Base-by-base conservation (phyloP, 163 green algal species). In the Chlorella variabilis region DNA sequence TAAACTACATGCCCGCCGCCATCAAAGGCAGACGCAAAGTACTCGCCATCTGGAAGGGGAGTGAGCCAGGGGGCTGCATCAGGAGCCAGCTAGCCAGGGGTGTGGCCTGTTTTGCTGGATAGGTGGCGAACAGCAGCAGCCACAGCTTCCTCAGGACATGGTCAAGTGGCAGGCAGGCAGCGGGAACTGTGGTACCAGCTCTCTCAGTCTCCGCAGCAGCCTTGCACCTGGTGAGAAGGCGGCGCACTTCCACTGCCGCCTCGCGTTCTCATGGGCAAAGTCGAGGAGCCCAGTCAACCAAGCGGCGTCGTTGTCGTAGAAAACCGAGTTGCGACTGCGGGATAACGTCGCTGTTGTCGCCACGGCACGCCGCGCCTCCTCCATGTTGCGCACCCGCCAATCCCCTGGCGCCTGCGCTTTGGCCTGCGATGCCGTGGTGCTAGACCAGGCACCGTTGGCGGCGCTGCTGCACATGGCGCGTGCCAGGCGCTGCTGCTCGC, bases 241-340 rank as follows among this genome's bases (percentile, higher is more conserved):
- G 91, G 87, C 51, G 93, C 90, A 27, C 83, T 84, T 49, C 69
- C 42, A 80, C 20, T 62, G 48, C 34, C 11, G 38, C 36, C 36
- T 39, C 2, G 58, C 38, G 1, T 29, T 1, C n/a, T 62, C 18
- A 25, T 21, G 18, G 36, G 33, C 31, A 56, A 77, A 77, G 25
- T 80, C 58, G 36, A 67, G 20, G 29, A 45, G 73, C 73, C n/a
- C 36, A 0, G 54, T 80, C 36, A 59, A 4, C 73, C 73, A 80
- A 15, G 54, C 73, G 9, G 4, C 7, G n/a, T 39, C 29, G 27
- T 70, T 39, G 38, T 31, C 56, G 39, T 59, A 42, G 0, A 80
- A 70, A 11, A 80, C 23, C 0, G 76, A 75, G 76, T 39, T 67
- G 45, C 33, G 42, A 3, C 18, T 15, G 7, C 34, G 33, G 9